phyloP scores from a whole-genome alignment of 2,329 filamentous ascomycete species.

The Chaetomiaceae sp. region DNA sequence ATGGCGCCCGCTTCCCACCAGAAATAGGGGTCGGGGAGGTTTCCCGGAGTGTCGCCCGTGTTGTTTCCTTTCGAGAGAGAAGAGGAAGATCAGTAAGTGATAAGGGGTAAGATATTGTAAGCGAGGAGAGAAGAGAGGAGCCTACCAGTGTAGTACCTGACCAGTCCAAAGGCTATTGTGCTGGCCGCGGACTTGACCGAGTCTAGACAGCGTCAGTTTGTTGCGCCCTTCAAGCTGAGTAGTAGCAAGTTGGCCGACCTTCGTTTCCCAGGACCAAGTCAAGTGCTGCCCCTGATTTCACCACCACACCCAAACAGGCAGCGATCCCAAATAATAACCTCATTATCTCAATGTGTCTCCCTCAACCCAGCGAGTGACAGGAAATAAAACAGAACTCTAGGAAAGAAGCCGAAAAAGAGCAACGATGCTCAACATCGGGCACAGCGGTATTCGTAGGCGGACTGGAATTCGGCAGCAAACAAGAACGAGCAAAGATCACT shows the following conservation, averaged over 20 bases:
- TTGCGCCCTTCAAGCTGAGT: too few species aligned
- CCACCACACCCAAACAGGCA: slow-evolving; percentile 6
- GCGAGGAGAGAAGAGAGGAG: too few species aligned
- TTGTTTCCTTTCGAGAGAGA: slow-evolving; percentile 48
- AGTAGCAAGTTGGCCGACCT: slow-evolving; percentile 22
- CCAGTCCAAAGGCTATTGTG: slow-evolving; percentile 43
- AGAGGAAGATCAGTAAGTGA: too few species aligned
- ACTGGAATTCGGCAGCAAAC: background rate
- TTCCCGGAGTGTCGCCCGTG: slow-evolving; percentile 53
- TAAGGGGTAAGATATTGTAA: too few species aligned
- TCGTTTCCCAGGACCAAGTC: slow-evolving; percentile 23
- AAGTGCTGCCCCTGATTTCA: slow-evolving; percentile 14
- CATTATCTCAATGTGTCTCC: slow-evolving; percentile 6
- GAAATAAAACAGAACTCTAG: background rate
- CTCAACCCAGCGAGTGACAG: background rate
- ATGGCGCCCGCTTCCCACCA: slow-evolving; percentile 74
- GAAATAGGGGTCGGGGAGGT: slow-evolving; percentile 58
- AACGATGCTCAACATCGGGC: background rate
- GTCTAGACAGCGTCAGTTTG: slow-evolving; percentile 33
- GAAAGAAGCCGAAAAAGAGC: background rate
- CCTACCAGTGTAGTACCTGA: slow-evolving; percentile 41
- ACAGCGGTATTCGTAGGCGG: background rate
- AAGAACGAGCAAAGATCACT: too few species aligned
- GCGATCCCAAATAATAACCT: slow-evolving; percentile 8
- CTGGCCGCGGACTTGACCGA: slow-evolving; percentile 47